These are phyloP conservation scores for maize (Zea mays) DNA, from an alignment of 176 grass and related monocot species.

Conservation along the genomic window DNA sequence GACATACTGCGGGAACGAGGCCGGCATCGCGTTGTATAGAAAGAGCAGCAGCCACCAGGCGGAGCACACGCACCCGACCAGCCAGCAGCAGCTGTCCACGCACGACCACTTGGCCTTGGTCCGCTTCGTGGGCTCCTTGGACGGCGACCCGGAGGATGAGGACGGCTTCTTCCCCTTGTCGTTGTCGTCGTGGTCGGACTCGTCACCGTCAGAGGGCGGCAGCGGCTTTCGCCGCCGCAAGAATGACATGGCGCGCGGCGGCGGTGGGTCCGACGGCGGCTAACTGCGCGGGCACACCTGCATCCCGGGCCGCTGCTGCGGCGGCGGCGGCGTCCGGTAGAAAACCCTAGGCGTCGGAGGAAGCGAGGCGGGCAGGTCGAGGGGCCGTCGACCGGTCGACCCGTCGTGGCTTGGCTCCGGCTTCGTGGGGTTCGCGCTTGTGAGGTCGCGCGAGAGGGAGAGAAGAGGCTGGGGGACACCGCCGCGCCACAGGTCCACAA, in stretches of 20 bases:
- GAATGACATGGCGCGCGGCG: slow-evolving; percentile 61
- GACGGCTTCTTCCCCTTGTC: slow-evolving; percentile 37
- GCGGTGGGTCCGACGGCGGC: slow-evolving; percentile 9
- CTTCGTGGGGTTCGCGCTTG: slow-evolving; percentile 34
- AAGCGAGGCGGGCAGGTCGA: slow-evolving; percentile 33
- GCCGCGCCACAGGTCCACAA: slow-evolving; percentile 15
- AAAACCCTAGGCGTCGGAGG: slow-evolving; percentile 46
- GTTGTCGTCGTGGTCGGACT: slow-evolving; percentile 41
- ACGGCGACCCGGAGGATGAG: neutral
- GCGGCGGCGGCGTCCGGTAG: neutral
- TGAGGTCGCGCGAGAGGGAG: slow-evolving; percentile 31
- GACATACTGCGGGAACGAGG: slow-evolving; percentile 94
- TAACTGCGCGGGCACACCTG: slow-evolving; percentile 40
- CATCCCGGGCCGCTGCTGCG: slow-evolving; percentile 31
- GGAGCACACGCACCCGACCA: slow-evolving; percentile 86
- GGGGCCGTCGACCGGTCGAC: neutral
- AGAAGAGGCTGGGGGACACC: slow-evolving; percentile 14
- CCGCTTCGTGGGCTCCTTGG: slow-evolving; percentile 39
- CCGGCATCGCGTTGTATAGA: slow-evolving; percentile 96
- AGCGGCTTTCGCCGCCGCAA: slow-evolving; percentile 66
- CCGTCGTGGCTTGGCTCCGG: slow-evolving; percentile 21
- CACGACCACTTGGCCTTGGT: slow-evolving; percentile 68
- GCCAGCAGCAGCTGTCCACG: slow-evolving; percentile 88
- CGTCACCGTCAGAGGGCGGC: slow-evolving; percentile 35
- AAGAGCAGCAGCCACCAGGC: slow-evolving; percentile 93